phyloP scores from a whole-genome alignment of 345 rosid genomes.

The Isatis tinctoria region DNA sequence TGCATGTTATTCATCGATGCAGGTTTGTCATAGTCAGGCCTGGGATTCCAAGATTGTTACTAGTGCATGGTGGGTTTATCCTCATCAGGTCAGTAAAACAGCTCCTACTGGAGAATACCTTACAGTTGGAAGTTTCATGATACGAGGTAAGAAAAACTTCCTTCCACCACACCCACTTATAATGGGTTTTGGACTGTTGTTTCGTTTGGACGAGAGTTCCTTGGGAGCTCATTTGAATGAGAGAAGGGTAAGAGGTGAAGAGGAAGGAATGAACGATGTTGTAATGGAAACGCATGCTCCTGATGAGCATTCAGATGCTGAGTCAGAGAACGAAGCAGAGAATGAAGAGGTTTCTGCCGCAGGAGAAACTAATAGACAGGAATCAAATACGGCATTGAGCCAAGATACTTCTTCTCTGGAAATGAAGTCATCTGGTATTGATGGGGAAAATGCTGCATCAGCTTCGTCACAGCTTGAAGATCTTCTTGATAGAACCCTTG shows the following conservation, averaged over 20 bases:
- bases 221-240: slow-evolving; percentile 96
- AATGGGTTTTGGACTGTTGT: slow-evolving; percentile 95
- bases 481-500: slow-evolving; percentile 93
- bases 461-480: slow-evolving; percentile 73
- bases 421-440: slow-evolving; percentile 30
- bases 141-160: slow-evolving; percentile 94
- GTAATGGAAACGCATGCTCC: slow-evolving; percentile 43
- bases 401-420: slow-evolving; percentile 25
- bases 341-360: slow-evolving; percentile 31
- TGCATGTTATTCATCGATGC: slow-evolving; percentile 19
- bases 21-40: slow-evolving; percentile 98
- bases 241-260: slow-evolving; percentile 96
- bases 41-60: slow-evolving; percentile 99
- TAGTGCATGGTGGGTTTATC: slow-evolving; percentile 99
- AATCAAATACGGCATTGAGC: slow-evolving; percentile 27
- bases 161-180: slow-evolving; percentile 98
- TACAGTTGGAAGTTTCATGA: slow-evolving; percentile 98
- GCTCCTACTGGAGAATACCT: slow-evolving; percentile 99
- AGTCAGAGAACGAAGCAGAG: slow-evolving; percentile 47
- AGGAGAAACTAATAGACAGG: slow-evolving; percentile 28
- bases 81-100: slow-evolving; percentile 96
- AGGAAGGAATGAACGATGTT: slow-evolving; percentile 62
- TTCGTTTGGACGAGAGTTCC: slow-evolving; percentile 98
- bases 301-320: slow-evolving; percentile 62
- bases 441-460: slow-evolving; percentile 41